Conservation (phyloP, 495 filamentous ascomycete species). For the Chlorociboria aeruginascens region DNA sequence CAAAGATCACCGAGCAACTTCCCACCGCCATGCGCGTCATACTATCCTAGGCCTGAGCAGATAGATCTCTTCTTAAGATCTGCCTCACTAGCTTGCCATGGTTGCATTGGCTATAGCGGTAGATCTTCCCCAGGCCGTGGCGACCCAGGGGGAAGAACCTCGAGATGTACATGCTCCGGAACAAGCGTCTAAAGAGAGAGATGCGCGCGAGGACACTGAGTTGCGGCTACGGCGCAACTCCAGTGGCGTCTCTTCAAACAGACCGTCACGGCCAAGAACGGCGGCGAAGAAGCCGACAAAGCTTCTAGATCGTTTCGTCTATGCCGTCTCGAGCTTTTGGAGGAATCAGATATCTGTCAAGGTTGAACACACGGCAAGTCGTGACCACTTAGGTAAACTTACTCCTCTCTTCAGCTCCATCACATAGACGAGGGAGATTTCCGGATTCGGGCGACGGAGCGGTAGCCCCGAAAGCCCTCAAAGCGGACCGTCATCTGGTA, state of each 20-base stretch:
- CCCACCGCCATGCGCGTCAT: not conserved
- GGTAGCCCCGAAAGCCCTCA: not conserved
- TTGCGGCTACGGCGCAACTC: conserved; percentile 11
- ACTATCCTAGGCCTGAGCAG: not conserved
- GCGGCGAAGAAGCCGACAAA: conserved; percentile 6
- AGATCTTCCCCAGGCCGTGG: too few species aligned
- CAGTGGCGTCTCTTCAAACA: conserved; percentile 11
- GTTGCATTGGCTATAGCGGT: not conserved
- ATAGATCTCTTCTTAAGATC: not conserved
- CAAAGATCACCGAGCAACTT: not conserved
- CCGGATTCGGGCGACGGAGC: not conserved
- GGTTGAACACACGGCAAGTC: conserved; percentile 29
- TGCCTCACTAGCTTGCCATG: not conserved
- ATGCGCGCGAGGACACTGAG: conserved; percentile 12
- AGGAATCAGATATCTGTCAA: conserved; percentile 29
- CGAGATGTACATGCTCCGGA: not conserved
- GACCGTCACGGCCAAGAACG: not conserved
- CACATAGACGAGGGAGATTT: not conserved
- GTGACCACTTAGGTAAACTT: conserved; percentile 43
- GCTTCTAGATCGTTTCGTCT: conserved; percentile 5
- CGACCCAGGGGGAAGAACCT: too few species aligned
- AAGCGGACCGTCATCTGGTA: conserved; percentile 2
- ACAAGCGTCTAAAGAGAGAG: not conserved
- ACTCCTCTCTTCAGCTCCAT: conserved; percentile 1
- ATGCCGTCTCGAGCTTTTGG: conserved; percentile 28